phyloP scores from a whole-genome alignment of 2,329 filamentous ascomycete species.

The Ophiostoma pallidulum region DNA sequence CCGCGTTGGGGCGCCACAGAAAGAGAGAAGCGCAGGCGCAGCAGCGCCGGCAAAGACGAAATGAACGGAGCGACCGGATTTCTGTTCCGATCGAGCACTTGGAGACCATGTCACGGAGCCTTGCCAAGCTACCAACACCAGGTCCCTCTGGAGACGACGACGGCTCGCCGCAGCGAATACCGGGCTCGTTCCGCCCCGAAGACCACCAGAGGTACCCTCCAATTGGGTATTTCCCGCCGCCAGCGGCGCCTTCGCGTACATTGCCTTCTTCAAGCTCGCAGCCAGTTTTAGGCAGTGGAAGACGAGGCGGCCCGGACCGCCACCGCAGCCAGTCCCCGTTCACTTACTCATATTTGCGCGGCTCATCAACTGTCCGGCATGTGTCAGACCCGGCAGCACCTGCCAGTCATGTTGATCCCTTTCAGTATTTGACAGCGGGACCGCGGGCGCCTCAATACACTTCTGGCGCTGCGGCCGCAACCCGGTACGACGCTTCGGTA shows the following conservation, averaged over 20 bases:
- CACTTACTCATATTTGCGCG: constrained; percentile 35
- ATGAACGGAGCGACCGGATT: constrained; percentile 32
- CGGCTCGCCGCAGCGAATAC: constrained; percentile 25
- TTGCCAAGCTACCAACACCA: constrained; percentile 17
- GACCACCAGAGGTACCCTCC: constrained; percentile 33
- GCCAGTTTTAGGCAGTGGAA: constrained; percentile 24
- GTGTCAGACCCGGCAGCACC: constrained; percentile 33
- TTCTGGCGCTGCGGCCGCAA: constrained; percentile 25
- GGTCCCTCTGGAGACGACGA: constrained; percentile 21
- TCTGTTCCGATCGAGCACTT: constrained; percentile 46
- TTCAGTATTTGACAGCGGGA: constrained; percentile 42
- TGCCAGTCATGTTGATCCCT: constrained; percentile 33
- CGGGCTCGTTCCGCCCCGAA: constrained; percentile 29
- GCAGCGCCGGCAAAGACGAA: constrained; percentile 17
- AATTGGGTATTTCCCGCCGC: constrained; percentile 43
- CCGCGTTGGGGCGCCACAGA: constrained; percentile 61
- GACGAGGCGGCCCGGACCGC: constrained; percentile 20
- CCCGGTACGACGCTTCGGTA: constrained; percentile 30
- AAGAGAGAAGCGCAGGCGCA: constrained; percentile 47
- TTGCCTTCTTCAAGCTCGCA: constrained; percentile 22
- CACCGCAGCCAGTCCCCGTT: constrained; percentile 34
- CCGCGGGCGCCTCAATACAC: constrained; percentile 29
- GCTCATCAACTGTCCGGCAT: constrained; percentile 29
- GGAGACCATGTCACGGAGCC: constrained; percentile 31
- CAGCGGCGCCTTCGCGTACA: constrained; percentile 21